These are phyloP conservation scores for Zoysia japonica DNA, from an alignment of 176 grass and related monocot species.

Conservation along the genomic window DNA sequence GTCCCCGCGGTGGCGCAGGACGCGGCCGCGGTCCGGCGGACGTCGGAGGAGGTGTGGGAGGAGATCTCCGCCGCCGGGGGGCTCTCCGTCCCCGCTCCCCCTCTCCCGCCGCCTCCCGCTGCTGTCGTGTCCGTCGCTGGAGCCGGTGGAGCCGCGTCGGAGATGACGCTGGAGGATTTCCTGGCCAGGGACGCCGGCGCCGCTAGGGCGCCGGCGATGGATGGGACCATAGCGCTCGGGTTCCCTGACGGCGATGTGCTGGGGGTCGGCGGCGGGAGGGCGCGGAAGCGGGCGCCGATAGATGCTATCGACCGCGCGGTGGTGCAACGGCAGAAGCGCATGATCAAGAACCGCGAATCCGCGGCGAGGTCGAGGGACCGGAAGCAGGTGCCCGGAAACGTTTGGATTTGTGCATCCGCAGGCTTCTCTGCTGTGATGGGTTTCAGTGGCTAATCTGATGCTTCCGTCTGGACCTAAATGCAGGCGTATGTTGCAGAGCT, in stretches of 20 bases:
- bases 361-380: conserved; percentile 91
- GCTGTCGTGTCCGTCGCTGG: neutral
- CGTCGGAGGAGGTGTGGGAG: conserved; percentile 83
- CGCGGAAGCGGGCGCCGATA: conserved; percentile 57
- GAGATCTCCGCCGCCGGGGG: conserved; percentile 61
- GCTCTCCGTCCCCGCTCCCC: conserved; percentile 16
- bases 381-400: conserved; percentile 59
- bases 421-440: too few relatives aligned
- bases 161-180: conserved; percentile 94
- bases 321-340: conserved; percentile 60
- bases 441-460: neutral
- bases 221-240: conserved; percentile 41
- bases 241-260: conserved; percentile 27
- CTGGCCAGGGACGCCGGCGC: conserved; percentile 60
- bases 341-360: conserved; percentile 52
- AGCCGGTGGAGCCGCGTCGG: conserved; percentile 9
- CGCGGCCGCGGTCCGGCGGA: conserved; percentile 23
- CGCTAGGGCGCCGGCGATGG: conserved; percentile 29
- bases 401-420: too few relatives aligned
- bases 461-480: conserved; percentile 16
- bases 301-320: conserved; percentile 69
- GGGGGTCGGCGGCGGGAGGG: conserved; percentile 35
- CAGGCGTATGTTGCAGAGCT: conserved; percentile 89
- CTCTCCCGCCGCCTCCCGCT: neutral
- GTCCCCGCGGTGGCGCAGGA: neutral